Base-by-base conservation (phyloP, 805 yeast species). In the Cephaloascus fragrans region DNA sequence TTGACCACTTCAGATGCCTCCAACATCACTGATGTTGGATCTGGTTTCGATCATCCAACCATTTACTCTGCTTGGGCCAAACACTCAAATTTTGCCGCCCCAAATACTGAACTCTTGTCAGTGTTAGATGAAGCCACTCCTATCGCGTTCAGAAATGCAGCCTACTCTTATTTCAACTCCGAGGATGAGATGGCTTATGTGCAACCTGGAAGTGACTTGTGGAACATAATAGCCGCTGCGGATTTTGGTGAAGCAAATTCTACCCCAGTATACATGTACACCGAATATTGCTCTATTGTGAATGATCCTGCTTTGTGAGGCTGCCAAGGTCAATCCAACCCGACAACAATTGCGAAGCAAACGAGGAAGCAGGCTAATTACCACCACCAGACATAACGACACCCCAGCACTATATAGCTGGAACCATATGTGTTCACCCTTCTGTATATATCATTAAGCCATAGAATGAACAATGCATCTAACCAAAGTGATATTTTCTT, bases 61-160 rank as follows among this genome's bases (percentile, higher is more conserved):
- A 20, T 16, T n/a, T 34, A 34, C 18, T 19, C 20, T 34, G 36
- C 19, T 14, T 34, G 36, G 36, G 36, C 36, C 15, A 34, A 34
- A 19, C 36, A 34, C 36, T 16, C 18, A n/a, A 34, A 15, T 4
- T 34, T 14, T 12, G 9, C n/a, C 8, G 36, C n/a, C 19, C 9
- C 18, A 18, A 4, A 15, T 14, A 17, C 17, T 5, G 19, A 19
- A 6, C n/a, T n/a, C 5, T 10, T 16, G 19, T 15, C 36, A 4
- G n/a, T n/a, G 18, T 18, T 34, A 4, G 36, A 34, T 16, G 18
- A 34, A 19, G 4, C 18, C 12, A 17, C 17, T 14, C 5, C 9
- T n/a, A 10, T 15, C 12, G 36, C 36, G 4, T 34, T 14, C 19
- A 19, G 36, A 14, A 34, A 16, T 10, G 36, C 19, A 14, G 20